Conservation (phyloP, 2,329 filamentous ascomycete genomes). For the Ophiostoma triangulosporum region DNA sequence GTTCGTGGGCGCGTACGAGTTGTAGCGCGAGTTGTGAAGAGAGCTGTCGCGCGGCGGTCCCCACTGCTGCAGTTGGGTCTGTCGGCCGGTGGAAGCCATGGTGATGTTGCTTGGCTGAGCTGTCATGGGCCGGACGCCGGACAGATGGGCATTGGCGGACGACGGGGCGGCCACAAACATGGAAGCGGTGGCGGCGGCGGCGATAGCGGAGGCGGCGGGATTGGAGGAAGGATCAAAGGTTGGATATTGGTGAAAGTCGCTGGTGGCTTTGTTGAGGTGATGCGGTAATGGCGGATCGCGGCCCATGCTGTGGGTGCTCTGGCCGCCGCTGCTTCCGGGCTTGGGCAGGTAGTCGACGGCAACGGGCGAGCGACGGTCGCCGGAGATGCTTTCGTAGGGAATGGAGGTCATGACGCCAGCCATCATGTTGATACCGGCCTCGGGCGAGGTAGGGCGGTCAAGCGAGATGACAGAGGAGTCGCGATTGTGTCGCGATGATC, state of each 20-base stretch:
- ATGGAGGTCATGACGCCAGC: conserved; percentile 79
- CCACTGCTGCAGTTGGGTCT: conserved; percentile 69
- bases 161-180: conserved; percentile 23
- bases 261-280: conserved; percentile 63
- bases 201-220: conserved; percentile 18
- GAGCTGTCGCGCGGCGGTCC: conserved; percentile 43
- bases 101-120: conserved; percentile 47
- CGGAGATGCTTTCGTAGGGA: conserved; percentile 60
- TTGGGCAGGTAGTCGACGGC: conserved; percentile 60
- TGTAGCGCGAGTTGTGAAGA: conserved; percentile 44
- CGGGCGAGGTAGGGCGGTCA: conserved; percentile 52
- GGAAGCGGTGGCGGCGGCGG: conserved; percentile 17
- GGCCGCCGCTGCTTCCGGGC: conserved; percentile 6
- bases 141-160: conserved; percentile 36
- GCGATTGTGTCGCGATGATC: conserved; percentile 64
- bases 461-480: conserved; percentile 59
- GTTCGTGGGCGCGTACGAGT: conserved; percentile 46
- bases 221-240: conserved; percentile 44
- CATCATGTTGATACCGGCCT: conserved; percentile 55
- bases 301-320: conserved; percentile 46
- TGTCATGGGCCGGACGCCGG: conserved; percentile 47
- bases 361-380: conserved; percentile 56
- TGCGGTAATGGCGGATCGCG: conserved; percentile 70
- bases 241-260: conserved; percentile 85
- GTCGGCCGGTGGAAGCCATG: conserved; percentile 58